phyloP scores from a whole-genome alignment of 1,284 basidiomycete species.

The Neolentinus lepideus region DNA sequence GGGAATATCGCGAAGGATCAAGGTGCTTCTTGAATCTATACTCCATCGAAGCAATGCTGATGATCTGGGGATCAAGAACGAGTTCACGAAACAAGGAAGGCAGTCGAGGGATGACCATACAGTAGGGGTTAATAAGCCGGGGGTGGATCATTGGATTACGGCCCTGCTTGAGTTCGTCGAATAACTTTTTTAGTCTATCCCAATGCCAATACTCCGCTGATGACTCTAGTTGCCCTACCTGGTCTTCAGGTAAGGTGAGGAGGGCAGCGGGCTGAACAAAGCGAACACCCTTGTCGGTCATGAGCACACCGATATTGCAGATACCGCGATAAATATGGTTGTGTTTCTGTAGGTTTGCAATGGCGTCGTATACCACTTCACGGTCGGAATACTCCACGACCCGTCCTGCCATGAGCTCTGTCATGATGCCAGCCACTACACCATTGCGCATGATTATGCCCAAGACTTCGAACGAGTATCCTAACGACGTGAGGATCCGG shows the following conservation, averaged over 20 bases:
- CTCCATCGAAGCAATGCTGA: not conserved
- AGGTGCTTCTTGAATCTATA: not conserved
- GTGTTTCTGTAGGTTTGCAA: constrained; percentile 30
- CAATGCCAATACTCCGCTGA: not conserved
- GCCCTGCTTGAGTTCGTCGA: not conserved
- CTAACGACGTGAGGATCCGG: not conserved
- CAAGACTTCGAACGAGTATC: constrained; percentile 3
- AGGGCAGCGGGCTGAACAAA: constrained; percentile 11
- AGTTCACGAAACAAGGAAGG: not conserved
- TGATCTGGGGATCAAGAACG: not conserved
- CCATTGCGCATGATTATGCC: not conserved
- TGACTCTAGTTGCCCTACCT: not conserved
- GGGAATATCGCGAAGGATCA: not conserved
- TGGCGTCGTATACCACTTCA: constrained; percentile 31
- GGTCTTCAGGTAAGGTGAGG: not conserved
- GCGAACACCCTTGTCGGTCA: constrained; percentile 22
- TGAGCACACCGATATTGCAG: constrained; percentile 19
- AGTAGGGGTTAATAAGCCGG: not conserved
- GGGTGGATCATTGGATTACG: not conserved
- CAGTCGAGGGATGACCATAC: not conserved
- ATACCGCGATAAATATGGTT: constrained; percentile 22
- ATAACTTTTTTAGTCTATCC: not conserved
- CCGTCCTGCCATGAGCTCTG: not conserved
- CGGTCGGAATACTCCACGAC: constrained; percentile 25
- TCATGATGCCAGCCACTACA: not conserved